Conservation (phyloP, 208 protist genomes). For the Zelonia costaricensis region DNA sequence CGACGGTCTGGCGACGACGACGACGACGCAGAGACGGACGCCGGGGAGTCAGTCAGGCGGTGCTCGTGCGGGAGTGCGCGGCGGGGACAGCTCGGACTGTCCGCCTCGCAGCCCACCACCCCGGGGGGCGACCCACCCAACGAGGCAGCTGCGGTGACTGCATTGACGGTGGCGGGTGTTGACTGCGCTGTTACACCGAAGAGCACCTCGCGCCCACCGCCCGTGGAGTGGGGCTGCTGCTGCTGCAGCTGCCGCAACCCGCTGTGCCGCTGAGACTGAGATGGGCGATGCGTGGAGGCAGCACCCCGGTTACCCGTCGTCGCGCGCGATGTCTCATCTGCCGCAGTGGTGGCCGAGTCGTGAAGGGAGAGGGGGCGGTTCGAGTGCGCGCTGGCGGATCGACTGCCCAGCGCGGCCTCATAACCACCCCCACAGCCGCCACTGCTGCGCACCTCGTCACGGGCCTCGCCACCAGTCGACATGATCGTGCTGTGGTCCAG, state of each 20-base stretch:
- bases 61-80: conserved; percentile 27
- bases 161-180: not conserved
- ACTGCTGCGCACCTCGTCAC: not conserved
- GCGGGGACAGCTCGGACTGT: conserved; percentile 23
- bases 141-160: not conserved
- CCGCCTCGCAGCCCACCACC: conserved; percentile 15
- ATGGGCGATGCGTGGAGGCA: too few relatives aligned
- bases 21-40: conserved; percentile 1
- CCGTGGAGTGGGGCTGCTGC: too few relatives aligned
- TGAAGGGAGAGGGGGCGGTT: not conserved
- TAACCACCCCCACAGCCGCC: not conserved
- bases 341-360: not conserved
- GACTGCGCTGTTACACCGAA: not conserved
- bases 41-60: conserved; percentile 14
- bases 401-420: not conserved
- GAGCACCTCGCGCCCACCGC: too few relatives aligned
- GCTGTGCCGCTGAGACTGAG: too few relatives aligned
- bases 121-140: not conserved
- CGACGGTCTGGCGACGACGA: not conserved
- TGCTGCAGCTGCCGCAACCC: too few relatives aligned
- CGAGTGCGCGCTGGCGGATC: conserved; percentile 6
- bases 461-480: conserved; percentile 2
- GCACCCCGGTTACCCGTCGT: too few relatives aligned
- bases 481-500: conserved; percentile 19
- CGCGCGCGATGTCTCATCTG: too few relatives aligned